Evolutionary conservation across 371 early-diverging fungal genomes (phyloP), one percentile per base, ranked within the genome.

Genomic region (Mucor ambiguus): DNA sequence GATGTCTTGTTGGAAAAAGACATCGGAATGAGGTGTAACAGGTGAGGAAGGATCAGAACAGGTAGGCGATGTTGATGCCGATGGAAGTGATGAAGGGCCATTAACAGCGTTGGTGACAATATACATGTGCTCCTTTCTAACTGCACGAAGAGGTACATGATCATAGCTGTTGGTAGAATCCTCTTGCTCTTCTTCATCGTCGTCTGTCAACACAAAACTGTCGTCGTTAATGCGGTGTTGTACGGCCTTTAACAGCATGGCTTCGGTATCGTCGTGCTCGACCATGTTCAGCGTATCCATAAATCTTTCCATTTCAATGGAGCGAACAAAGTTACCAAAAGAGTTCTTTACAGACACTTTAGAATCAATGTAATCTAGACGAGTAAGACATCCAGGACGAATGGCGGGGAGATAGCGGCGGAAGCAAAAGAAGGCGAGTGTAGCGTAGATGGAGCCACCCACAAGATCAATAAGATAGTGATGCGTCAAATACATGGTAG

Each of bases 401-500:
- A 75, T 76, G 11, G 24, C 43, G 2, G 84, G 84, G 11, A 83
- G 63, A 35, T 63, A 75, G 7, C 38, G 68, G 22, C 67, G 72
- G 52, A 76, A 78, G 32, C 80, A 71, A 67, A 80, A 81, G 65
- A 84, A 89, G 3, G 86, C 79, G 11, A 83, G 73, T 7, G 86
- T 72, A 3, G 92, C 87, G 67, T 88, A 90, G 14, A 86, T 76
- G 18, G 84, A 82, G 4, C 92, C 92, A 33, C 86, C 90, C 8
- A 90, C 82, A 32, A 92, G 72, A 75, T 92, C 92, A 49, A 89
- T 85, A 66, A 91, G 77, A 61, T 90, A 92, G 63, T 92, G 91
- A 67, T 92, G 92, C 3, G 86, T 86, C n/a, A 91, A 72, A 70
- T 92, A 92, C 86, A 92, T 88, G 64, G 91, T 91, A 0, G 90